phyloP scores from a whole-genome alignment of 164 flowering plant species.

The Chimonanthus praecox region DNA sequence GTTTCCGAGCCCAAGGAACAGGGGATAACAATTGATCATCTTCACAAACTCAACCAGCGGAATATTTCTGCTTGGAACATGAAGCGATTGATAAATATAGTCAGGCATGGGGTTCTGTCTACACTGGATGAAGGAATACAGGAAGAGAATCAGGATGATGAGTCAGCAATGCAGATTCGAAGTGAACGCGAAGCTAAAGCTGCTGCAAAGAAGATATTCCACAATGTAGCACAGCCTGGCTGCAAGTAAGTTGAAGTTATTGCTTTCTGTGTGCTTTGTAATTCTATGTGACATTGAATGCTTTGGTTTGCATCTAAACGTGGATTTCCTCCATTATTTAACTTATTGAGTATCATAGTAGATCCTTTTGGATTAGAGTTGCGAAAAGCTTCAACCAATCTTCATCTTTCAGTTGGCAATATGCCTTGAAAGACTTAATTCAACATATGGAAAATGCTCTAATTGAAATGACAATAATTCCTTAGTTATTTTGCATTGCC shows the following conservation, averaged over 20 bases:
- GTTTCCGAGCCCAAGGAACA: conserved; percentile 14
- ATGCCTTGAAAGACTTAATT: background rate
- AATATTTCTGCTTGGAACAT: conserved; percentile 71
- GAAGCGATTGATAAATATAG: conserved; percentile 55
- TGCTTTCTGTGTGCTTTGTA: background rate
- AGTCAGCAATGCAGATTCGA: conserved; percentile 31
- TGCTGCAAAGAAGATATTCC: conserved; percentile 54
- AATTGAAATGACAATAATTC: background rate
- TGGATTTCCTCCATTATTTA: no score
- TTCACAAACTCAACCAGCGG: conserved; percentile 53
- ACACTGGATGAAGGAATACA: conserved; percentile 43
- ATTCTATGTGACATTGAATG: background rate
- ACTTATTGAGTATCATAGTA: background rate
- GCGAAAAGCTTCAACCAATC: background rate
- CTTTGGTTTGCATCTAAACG: no score
- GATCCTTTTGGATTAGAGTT: background rate
- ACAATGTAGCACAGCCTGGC: conserved; percentile 43
- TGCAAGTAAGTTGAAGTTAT: conserved; percentile 31
- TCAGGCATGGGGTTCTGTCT: conserved; percentile 40
- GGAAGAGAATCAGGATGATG: conserved; percentile 28
- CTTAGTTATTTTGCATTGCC: no score
- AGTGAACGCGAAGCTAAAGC: conserved; percentile 49
- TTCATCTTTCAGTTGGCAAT: background rate
- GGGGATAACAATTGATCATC: conserved; percentile 47
- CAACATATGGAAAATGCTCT: background rate